phyloP scores from a whole-genome alignment of 169 alveolate genomes.

The Hepatocystis sp. region DNA sequence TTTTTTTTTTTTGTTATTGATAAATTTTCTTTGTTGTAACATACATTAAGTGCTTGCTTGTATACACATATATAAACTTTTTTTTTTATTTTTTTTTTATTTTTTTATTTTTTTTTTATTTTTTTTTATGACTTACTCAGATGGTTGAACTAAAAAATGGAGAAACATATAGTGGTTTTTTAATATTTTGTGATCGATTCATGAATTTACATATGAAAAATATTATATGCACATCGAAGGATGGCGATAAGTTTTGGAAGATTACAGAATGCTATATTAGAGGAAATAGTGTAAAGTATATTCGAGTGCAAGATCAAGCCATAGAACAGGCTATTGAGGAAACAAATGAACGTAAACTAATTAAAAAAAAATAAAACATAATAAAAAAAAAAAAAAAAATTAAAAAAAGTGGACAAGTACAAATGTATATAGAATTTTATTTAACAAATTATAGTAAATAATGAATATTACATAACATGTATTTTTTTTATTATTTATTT shows the following conservation, averaged over 20 bases:
- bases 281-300: slow-evolving; percentile 89
- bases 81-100: no score
- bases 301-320: slow-evolving; percentile 88
- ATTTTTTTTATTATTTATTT: background rate
- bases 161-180: slow-evolving; percentile 89
- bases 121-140: slow-evolving; percentile 76
- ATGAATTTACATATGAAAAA: slow-evolving; percentile 89
- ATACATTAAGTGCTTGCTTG: no score
- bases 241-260: slow-evolving; percentile 88
- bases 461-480: background rate
- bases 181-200: slow-evolving; percentile 87
- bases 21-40: background rate
- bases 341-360: slow-evolving; percentile 74
- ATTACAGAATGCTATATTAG: slow-evolving; percentile 87
- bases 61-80: no score
- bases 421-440: slow-evolving; percentile 4
- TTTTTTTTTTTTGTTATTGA: background rate
- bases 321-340: slow-evolving; percentile 87
- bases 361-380: background rate
- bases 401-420: slow-evolving; percentile 2
- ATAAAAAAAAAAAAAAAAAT: slow-evolving; percentile 12
- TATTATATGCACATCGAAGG: slow-evolving; percentile 89
- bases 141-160: slow-evolving; percentile 89
- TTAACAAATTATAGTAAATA: no score
- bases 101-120: no score